phyloP scores from a whole-genome alignment of 305 asterid species.

The Petunia hybrid region DNA sequence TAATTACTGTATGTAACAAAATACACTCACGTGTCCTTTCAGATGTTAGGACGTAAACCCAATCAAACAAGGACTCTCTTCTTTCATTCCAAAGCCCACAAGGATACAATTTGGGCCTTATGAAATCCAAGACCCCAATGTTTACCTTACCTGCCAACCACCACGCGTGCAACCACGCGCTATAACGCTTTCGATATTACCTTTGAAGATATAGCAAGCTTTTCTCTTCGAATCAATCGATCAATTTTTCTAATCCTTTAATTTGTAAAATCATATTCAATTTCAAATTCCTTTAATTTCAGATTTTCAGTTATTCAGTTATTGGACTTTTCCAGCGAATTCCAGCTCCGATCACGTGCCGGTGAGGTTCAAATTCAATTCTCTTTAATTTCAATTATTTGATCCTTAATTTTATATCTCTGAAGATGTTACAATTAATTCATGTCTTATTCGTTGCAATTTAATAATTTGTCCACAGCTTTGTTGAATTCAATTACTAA shows the following conservation, averaged over 20 bases:
- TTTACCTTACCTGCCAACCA: neutral
- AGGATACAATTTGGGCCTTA: neutral
- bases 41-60: no score
- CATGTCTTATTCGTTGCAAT: neutral
- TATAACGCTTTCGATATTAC: neutral
- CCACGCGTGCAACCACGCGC: conserved; percentile 11
- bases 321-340: neutral
- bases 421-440: neutral
- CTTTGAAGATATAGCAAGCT: neutral
- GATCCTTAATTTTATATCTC: neutral
- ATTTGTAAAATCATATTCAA: neutral
- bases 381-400: no score
- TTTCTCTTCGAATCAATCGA: neutral
- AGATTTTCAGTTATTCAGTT: neutral
- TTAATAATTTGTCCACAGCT: neutral
- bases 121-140: neutral
- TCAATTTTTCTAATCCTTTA: neutral
- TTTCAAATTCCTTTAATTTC: conserved; percentile 7
- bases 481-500: conserved; percentile 1
- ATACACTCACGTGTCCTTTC: no score
- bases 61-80: no score
- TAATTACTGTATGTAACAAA: no score
- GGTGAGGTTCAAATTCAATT: conserved; percentile 11
- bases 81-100: neutral
- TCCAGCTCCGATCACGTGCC: conserved; percentile 26